These are phyloP conservation scores for Ophiostoma himal-ulmi DNA, from an alignment of 2,329 filamentous ascomycete species.

Conservation along the genomic window DNA sequence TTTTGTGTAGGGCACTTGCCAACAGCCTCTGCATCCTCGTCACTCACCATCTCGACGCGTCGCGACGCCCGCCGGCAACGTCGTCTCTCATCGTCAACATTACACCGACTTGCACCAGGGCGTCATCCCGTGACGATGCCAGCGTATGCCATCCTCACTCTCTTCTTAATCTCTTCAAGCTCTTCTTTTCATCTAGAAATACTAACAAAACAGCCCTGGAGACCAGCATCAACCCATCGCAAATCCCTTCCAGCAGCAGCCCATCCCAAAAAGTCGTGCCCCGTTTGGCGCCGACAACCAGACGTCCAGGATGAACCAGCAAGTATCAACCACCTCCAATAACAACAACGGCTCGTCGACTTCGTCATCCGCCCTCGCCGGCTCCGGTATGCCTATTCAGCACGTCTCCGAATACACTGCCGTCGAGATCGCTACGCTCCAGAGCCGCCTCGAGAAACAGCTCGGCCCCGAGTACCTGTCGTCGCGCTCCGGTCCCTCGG, in stretches of 20 bases:
- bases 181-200: not conserved
- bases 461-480: constrained; percentile 96
- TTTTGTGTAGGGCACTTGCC: not conserved
- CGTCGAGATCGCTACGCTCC: constrained; percentile 81
- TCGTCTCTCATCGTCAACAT: not conserved
- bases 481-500: constrained; percentile 72
- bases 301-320: not conserved
- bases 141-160: constrained; percentile 22
- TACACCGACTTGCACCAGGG: not conserved
- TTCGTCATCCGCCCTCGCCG: not conserved
- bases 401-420: constrained; percentile 74
- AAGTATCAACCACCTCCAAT: constrained; percentile 6
- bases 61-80: too few relatives aligned
- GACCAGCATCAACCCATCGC: constrained; percentile 58
- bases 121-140: constrained; percentile 24
- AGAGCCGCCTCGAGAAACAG: constrained; percentile 82
- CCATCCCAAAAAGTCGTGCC: constrained; percentile 6
- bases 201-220: constrained; percentile 50
- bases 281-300: constrained; percentile 8
- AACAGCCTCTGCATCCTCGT: constrained; percentile 6
- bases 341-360: not conserved
- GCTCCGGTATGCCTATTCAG: constrained; percentile 10
- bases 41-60: too few relatives aligned
- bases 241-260: constrained; percentile 67
- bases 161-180: not conserved